phyloP scores from a whole-genome alignment of 2,329 filamentous ascomycete species.

The Beauveria australis region DNA sequence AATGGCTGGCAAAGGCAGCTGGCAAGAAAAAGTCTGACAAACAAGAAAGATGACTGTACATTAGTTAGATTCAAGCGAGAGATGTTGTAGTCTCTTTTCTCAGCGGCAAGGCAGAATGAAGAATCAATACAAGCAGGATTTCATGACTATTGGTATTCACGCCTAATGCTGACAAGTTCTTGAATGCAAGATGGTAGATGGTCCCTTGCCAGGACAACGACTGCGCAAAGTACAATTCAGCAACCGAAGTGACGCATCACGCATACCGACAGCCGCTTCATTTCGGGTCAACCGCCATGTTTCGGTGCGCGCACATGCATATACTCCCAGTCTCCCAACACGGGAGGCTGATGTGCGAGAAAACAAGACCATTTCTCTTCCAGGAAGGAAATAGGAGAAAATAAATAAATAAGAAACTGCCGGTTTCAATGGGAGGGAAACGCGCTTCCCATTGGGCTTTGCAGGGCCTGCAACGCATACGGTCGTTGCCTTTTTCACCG shows the following conservation, averaged over 20 bases:
- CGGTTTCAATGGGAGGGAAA: too few relatives aligned
- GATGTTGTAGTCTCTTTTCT: not conserved
- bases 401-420: too few relatives aligned
- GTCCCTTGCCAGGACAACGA: too few relatives aligned
- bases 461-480: too few relatives aligned
- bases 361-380: too few relatives aligned
- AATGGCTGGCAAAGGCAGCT: not conserved
- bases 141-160: not conserved
- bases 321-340: too few relatives aligned
- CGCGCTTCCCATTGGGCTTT: too few relatives aligned
- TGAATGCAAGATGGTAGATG: not conserved
- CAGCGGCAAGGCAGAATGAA: not conserved
- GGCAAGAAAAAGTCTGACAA: not conserved
- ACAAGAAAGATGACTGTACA: not conserved
- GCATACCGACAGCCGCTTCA: not conserved
- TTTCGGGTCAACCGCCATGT: slow-evolving; percentile 8
- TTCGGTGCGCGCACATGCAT: not conserved
- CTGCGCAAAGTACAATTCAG: too few relatives aligned
- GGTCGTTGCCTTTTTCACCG: too few relatives aligned
- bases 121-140: not conserved
- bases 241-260: slow-evolving; percentile 2
- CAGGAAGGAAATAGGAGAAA: too few relatives aligned
- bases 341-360: too few relatives aligned
- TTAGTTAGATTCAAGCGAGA: not conserved
- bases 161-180: not conserved